Evolutionary conservation across 306 rosid species (phyloP), one percentile per base, ranked within the genome.

Genomic region (Begonia peltatifolia): DNA sequence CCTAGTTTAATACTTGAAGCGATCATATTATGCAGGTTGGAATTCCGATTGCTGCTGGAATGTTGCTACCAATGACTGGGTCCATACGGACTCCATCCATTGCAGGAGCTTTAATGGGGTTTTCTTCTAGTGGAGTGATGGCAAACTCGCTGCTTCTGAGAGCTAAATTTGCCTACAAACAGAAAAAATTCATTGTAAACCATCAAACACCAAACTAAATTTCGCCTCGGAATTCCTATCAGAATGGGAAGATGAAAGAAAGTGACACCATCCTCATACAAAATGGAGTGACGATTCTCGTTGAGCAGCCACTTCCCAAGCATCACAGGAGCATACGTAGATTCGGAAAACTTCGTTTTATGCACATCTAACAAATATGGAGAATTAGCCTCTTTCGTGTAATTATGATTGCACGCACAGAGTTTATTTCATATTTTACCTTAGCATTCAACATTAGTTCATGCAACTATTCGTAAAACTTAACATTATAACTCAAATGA

Each of bases 71-170:
- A 11, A 55, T 82, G 50, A 84, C 81, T 43, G 95, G 97, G 52
- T 78, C 88, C 41, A 62, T 84, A 68, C 72, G 84, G 74, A 89
- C 90, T 63, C 97, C 97, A 49, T 89, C 95, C 50, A 89, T 89
- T 49, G 97, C 97, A 6, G 97, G 97, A 66, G 97, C 95, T 14
- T 84, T 89, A 43, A 82, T 89, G 97, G 95, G 94, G 18, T 61
- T 89, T 63, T 82, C 95, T 71, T 89, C 95, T 63, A 61, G 82
- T 42, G 95, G 95, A 35, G 97, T 89, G 63, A 82, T 79, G 79
- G 74, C 82, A 47, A 89, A 89, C 80, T 89, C 95, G 2, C 72
- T 89, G 53, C 74, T 82, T 63, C 61, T 89, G 66, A 84, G 97
- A 70, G 68, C 63, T 63, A 82, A 68, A 56, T 84, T 82, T 66